Percentiles rank a stretch among this genome's conserved stretches.
These are phyloP conservation scores for Diaporthe batatas DNA, from an alignment of 2,329 filamentous ascomycete genomes.

Conservation along the genomic window DNA sequence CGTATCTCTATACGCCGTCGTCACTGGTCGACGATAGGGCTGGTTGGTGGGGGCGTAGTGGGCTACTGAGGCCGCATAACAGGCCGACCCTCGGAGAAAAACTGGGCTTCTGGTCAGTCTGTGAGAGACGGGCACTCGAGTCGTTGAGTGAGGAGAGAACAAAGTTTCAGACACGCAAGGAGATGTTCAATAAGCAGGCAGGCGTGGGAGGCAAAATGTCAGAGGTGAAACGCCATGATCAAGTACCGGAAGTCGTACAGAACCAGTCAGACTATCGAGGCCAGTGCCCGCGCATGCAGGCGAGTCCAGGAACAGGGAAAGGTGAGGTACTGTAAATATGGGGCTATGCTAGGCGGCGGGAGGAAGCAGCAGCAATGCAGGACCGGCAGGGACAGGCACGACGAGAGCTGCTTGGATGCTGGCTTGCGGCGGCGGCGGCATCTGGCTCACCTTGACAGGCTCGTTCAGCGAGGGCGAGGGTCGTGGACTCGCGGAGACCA, in stretches of 20 bases:
- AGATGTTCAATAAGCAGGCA: slow-evolving; percentile 31
- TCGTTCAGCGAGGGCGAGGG: slow-evolving; percentile 13
- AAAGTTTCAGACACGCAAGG: slow-evolving; percentile 38
- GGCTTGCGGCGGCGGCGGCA: slow-evolving; percentile 28
- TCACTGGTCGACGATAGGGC: slow-evolving; percentile 37
- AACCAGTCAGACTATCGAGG: slow-evolving; percentile 39
- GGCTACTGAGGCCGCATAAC: slow-evolving; percentile 42
- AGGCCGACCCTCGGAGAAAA: slow-evolving; percentile 40
- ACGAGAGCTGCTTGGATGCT: slow-evolving; percentile 12
- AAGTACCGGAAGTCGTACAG: slow-evolving; percentile 35
- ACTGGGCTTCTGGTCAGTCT: slow-evolving; percentile 34
- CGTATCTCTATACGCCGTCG: slow-evolving; percentile 33
- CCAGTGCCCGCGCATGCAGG: slow-evolving; percentile 32
- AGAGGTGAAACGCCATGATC: slow-evolving; percentile 40
- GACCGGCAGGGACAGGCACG: slow-evolving; percentile 8
- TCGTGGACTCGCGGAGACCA: slow-evolving; percentile 21
- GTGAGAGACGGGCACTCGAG: slow-evolving; percentile 18
- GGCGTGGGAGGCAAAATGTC: slow-evolving; percentile 32
- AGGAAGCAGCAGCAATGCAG: slow-evolving; percentile 17
- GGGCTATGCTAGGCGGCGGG: slow-evolving; percentile 25
- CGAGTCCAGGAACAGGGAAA: slow-evolving; percentile 27
- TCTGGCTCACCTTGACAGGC: slow-evolving; percentile 32
- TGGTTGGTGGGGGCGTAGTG: slow-evolving; percentile 35
- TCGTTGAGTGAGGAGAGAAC: slow-evolving; percentile 15
- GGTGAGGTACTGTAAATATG: slow-evolving; percentile 12